Base-by-base conservation (phyloP, 2,329 filamentous ascomycete genomes). In the Trichophaea hybrida region DNA sequence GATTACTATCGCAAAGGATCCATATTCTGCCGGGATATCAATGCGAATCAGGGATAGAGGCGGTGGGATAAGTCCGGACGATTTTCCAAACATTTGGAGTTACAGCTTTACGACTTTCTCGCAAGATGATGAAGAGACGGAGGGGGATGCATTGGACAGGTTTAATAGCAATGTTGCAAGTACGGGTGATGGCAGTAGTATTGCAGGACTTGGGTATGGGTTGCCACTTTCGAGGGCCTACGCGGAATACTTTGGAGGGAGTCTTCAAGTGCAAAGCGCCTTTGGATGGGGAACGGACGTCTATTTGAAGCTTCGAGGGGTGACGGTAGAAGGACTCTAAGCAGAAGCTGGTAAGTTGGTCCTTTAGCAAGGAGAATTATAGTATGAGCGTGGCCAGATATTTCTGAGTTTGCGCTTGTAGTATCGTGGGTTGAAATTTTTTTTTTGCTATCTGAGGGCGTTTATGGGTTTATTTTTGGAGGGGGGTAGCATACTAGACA, bases 191-290 rank as follows among this genome's bases (percentile, higher is more conserved):
- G 79, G 81, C 0, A 90, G 85, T 70, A 91, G 86, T 49, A 94
- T 98, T 61, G 93, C 93, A 0, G 93, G 93, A 0, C 73, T 98
- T 53, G 93, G 93, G 1, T 98, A 98, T 71, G 93, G 93, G 0
- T 71, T 98, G 64, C 93, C 93, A 1, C 74, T 98, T 24, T 89
- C 89, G 57, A 79, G 93, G 63, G 91, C 93, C 0, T 98, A 98
- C 70, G 93, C 93, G 0, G 91, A 98, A 75, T 98, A 97, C 69
- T 98, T 98, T 75, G 93, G 93, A 1, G 93, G 93, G 0, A 90
- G 90, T 2, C 93, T 98, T 60, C 84, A 84, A 4, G 84, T 98
- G n/a, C 91, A 98, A 77, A 96, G 88, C 71, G 73, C 97, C 51
- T 93, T 88, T 75, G 91, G 93, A 3, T 98, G 93, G 93, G 93